A percentile compares a stretch with the other conserved stretches of the same genome.
Conservation (phyloP, 192 early-diverging fungal genomes). For the Geranomyces variabilis region DNA sequence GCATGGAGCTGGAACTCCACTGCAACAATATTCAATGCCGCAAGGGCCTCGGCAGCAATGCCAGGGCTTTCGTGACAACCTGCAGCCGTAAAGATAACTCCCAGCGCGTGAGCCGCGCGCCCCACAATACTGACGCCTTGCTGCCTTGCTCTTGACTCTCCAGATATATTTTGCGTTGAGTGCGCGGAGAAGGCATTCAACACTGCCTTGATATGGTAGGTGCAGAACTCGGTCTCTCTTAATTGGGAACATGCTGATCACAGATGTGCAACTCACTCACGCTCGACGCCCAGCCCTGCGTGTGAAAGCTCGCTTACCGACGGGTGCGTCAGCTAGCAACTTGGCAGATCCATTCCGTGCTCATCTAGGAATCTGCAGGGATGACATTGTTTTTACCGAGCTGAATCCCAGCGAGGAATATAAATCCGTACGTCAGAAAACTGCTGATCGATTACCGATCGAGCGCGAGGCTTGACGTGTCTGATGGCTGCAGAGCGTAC, state of each 20-base stretch:
- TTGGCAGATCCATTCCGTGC: not conserved
- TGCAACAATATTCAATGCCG: slow-evolving; percentile 52
- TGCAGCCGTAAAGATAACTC: slow-evolving; percentile 37
- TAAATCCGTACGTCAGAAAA: slow-evolving; percentile 40
- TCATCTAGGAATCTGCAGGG: slow-evolving; percentile 19
- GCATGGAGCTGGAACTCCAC: slow-evolving; percentile 44
- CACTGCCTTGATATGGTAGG: slow-evolving; percentile 42
- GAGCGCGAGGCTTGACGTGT: no score
- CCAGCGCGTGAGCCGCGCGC: not conserved
- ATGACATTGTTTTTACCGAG: slow-evolving; percentile 52
- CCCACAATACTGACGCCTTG: not conserved
- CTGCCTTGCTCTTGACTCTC: not conserved
- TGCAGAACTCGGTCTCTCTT: not conserved
- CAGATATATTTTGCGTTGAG: slow-evolving; percentile 48
- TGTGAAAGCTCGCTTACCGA: slow-evolving; percentile 50
- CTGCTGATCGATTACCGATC: no score
- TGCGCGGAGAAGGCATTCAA: slow-evolving; percentile 41
- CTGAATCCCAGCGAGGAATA: slow-evolving; percentile 54
- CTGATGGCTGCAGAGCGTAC: slow-evolving; percentile 39
- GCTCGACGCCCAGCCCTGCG: slow-evolving; percentile 34
- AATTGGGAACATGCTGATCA: not conserved
- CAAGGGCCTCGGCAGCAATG: slow-evolving; percentile 28
- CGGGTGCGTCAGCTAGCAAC: slow-evolving; percentile 15
- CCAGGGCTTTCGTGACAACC: slow-evolving; percentile 46
- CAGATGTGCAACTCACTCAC: not conserved